Base-by-base conservation (phyloP, 2,329 filamentous ascomycete genomes). In the Ceratocystis lukuohia region DNA sequence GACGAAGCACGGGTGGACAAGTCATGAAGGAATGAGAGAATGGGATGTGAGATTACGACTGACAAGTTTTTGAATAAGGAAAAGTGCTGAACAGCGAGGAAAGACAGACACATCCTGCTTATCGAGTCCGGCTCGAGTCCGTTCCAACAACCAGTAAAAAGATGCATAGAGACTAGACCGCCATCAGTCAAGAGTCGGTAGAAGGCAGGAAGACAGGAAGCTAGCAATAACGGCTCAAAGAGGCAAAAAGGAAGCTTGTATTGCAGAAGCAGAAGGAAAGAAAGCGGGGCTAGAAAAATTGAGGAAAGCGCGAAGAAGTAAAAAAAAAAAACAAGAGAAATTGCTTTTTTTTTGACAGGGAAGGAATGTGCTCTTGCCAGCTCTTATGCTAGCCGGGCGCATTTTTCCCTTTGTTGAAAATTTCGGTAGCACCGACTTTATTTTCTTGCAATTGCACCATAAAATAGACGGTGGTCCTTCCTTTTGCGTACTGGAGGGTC, bases 341-440 rank as follows among this genome's bases (percentile, higher is more conserved):
- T 22, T 15, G 50, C 50, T 17, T 56, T 22, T 28, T 28, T 56
- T 56, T 15, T 3, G 22, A 59, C 53, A 59, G 5, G 28, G 28
- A 59, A 59, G 28, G 50, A 1, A 59, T n/a, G 56, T 37, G 56
- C 56, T n/a, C 56, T 33, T 37, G 30, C 56, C 30, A 59, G 28
- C 37, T 59, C 56, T 30, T 33, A 59, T 33, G 15, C 33, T 59
- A 8, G 28, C 56, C 56, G 56, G 56, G 56, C 56, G 28, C 28
- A 41, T 10, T 25, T 53, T 59, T 30, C 22, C 30, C 30, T 59
- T 37, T 37, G 56, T 30, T 59, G 28, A 25, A 41, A 59, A 59
- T 59, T 59, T 59, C 56, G 56, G 56, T 33, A 37, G 20, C 33
- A 59, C 56, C 56, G 56, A 59, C 56, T 22, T 56, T 66, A 25